Evolutionary conservation across 768 basidiomycete species (phyloP).

Genomic region (Astraeus odoratus): DNA sequence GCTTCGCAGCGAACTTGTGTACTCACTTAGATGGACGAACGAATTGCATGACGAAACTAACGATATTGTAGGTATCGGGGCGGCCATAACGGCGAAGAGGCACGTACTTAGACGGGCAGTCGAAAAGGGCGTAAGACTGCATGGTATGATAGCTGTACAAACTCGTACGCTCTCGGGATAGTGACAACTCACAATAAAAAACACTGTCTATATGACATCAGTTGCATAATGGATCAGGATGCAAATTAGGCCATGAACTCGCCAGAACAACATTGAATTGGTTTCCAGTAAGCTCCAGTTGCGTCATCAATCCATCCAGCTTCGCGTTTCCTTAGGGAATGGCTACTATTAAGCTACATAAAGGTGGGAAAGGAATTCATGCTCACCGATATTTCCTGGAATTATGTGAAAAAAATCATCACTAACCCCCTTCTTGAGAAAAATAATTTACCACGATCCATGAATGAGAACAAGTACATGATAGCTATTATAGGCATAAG

Average conservation of each 20-base stretch:
- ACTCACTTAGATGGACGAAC: conserved; percentile 56
- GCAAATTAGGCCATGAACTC: not conserved
- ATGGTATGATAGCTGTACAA: not conserved
- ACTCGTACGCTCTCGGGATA: not conserved
- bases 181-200: conserved; percentile 44
- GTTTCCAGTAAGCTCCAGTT: too few species aligned
- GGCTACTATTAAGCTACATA: too few species aligned
- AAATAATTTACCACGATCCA: conserved; percentile 45
- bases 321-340: too few species aligned
- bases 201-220: conserved; percentile 44
- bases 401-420: not conserved
- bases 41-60: conserved; percentile 42
- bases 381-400: conserved; percentile 3
- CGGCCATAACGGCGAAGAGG: not conserved
- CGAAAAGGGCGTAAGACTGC: not conserved
- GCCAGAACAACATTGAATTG: too few species aligned
- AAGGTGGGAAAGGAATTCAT: not conserved
- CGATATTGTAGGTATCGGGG: not conserved
- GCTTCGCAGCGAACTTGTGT: not conserved
- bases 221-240: not conserved
- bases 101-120: not conserved
- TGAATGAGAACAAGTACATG: conserved; percentile 55
- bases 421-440: not conserved
- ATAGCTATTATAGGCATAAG: conserved; percentile 50
- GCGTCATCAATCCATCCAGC: not conserved